Base-by-base conservation (phyloP, 108 stramenopile species). In the Fistulifera pelliculosa region DNA sequence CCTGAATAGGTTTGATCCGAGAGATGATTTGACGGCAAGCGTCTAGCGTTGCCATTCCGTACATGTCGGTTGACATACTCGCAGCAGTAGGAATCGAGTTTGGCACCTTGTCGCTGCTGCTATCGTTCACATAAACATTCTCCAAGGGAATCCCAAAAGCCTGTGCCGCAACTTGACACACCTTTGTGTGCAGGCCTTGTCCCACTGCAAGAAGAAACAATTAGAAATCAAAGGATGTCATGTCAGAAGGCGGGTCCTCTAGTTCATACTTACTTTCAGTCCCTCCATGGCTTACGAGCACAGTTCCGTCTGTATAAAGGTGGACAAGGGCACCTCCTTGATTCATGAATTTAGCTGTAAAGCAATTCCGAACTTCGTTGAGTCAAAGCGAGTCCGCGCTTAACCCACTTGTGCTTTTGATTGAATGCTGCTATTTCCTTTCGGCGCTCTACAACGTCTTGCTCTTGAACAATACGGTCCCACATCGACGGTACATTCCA, bases 41-140 rank as follows among this genome's bases (percentile, higher is more conserved):
- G 69, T 97, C 93, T 18, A 97, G 68, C 1, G 90, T 89, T 14
- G 94, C 93, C 96, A 97, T 97, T 49, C 96, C 94, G 58, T 97
- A 95, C 57, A 93, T 55, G 62, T 97, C 96, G 17, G 94, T 95
- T 8, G 74, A 75, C 91, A 93, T 80, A 43, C 74, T 77, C 1
- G 94, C 96, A n/a, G 96, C 96, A 0, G 96, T 85, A 6, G 96
- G 82, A 1, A 88, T 75, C 0, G 89, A 66, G 61, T 97, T 97
- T 41, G 96, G 81, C 22, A 94, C 93, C 61, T 85, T 85, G 61
- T 92, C 89, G 15, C 93, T 85, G 43, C 85, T 84, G 13, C 85
- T 90, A 56, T 96, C 96, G n/a, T 94, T 83, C 1, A 94, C 73
- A 65, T 90, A 87, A 8, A 96, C 94, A 52, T 80, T 59, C 38